phyloP scores from a whole-genome alignment of 1,284 basidiomycete species.

The Rhodotorula sp. region DNA sequence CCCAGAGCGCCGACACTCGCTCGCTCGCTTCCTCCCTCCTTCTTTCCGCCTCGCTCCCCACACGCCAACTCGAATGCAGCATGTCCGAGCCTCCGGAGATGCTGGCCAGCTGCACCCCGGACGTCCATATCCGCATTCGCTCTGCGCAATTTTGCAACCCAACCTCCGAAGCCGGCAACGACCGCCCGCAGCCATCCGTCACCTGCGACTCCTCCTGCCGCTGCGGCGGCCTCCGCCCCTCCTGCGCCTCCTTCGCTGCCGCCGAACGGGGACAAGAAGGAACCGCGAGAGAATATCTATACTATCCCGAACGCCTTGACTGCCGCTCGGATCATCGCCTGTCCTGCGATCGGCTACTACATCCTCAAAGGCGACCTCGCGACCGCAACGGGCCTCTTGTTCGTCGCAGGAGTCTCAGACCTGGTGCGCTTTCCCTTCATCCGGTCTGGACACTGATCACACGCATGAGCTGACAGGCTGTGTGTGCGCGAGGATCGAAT shows the following conservation, averaged over 20 bases:
- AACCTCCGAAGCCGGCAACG: not conserved
- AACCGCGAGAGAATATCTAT: slow-evolving; percentile 81
- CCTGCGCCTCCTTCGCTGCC: not conserved
- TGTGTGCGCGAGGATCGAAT: slow-evolving; percentile 6
- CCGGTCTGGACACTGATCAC: not conserved
- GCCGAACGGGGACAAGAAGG: slow-evolving; percentile 10
- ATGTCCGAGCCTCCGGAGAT: too few relatives aligned
- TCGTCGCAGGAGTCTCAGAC: slow-evolving; percentile 87
- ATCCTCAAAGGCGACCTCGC: slow-evolving; percentile 80
- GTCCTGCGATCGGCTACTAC: slow-evolving; percentile 87
- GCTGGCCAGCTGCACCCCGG: not conserved
- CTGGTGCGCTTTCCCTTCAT: slow-evolving; percentile 59
- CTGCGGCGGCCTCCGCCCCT: not conserved
- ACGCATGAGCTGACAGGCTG: not conserved
- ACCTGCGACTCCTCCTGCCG: not conserved
- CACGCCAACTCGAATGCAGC: not conserved
- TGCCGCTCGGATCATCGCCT: slow-evolving; percentile 76
- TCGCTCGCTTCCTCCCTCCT: not conserved
- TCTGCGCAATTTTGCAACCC: not conserved
- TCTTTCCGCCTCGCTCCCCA: not conserved
- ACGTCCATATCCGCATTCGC: not conserved
- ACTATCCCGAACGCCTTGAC: slow-evolving; percentile 93
- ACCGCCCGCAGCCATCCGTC: not conserved
- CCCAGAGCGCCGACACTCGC: not conserved
- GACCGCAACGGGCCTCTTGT: slow-evolving; percentile 75